Evolutionary conservation across 2,329 filamentous ascomycete species (phyloP), one percentile per base, ranked within the genome.

Genomic region (Aspergillus pseudoterreus): DNA sequence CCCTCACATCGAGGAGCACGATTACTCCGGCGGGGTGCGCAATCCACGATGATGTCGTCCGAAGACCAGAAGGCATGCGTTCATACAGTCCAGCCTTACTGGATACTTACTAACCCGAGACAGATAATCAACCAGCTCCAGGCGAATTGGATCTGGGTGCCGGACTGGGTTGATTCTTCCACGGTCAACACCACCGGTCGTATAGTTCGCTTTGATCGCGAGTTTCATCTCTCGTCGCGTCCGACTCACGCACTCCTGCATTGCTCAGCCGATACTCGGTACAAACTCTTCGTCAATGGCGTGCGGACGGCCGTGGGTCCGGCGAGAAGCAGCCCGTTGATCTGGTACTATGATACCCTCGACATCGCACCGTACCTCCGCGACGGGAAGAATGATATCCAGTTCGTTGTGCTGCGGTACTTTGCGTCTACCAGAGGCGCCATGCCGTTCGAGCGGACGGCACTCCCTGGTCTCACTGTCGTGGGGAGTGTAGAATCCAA

Each of bases 271-370:
- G 73, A 76, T 35, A 76, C 74, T 4, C 63, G 71, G 8, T 76
- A 76, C 59, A 75, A 76, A 47, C 59, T 76, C 2, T 63, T 61
- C 24, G 62, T 76, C 38, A 76, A 76, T 60, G 64, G 65, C 3
- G 45, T n/a, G 0, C 62, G 66, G 9, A 60, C 73, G 12, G 62
- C 67, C 3, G 63, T 71, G 2, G 74, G 74, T 1, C 73, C 73
- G 2, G 60, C 65, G 1, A 63, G 70, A 32, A 63, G 73, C 21
- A 71, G 66, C 45, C 64, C 61, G 0, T 55, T 60, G 45, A 63
- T 66, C 14, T 69, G 66, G 66, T 67, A 66, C 45, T 69, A 68
- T 46, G 66, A 68, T 17, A 61, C 57, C 0, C 24, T 68, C 4
- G 64, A 69, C 24, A 67, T 69, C 17, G 44, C 56, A 2, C 51